Conservation (phyloP, 441 rosid species). For the Kokia cookei region DNA sequence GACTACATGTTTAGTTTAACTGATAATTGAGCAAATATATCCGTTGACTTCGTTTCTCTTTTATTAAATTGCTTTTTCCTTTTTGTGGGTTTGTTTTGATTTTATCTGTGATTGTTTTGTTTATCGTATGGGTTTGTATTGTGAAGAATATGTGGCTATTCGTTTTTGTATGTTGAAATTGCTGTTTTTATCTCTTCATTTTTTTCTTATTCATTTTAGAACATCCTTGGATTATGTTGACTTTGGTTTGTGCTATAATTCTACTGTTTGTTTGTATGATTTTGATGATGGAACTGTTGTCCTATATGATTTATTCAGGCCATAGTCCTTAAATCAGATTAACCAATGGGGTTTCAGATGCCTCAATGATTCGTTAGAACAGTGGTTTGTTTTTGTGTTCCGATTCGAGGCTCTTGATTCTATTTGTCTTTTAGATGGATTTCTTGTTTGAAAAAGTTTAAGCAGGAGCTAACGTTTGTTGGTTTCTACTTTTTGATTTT, state of each 20-base stretch:
- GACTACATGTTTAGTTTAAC: neutral
- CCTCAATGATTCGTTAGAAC: neutral
- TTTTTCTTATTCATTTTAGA: neutral
- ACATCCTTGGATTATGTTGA: neutral
- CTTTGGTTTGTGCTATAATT: neutral
- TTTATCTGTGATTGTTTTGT: neutral
- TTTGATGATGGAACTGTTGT: neutral
- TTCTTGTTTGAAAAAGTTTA: neutral
- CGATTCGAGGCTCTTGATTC: neutral
- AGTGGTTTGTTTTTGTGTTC: neutral
- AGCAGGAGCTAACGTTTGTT: neutral
- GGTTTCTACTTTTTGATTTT: neutral
- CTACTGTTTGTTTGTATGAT: neutral
- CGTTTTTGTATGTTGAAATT: too few relatives aligned
- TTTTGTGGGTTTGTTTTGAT: neutral
- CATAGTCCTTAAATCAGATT: neutral
- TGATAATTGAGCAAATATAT: neutral
- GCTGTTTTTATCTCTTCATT: too few relatives aligned
- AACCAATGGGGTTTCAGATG: neutral
- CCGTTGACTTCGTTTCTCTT: conserved; percentile 8
- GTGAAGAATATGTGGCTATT: too few relatives aligned
- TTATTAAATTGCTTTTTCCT: neutral
- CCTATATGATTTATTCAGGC: too few relatives aligned
- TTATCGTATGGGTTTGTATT: neutral
- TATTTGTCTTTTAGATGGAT: neutral